Base-by-base conservation (phyloP, 257 asterid species). In the Knoxia roxburghii region DNA sequence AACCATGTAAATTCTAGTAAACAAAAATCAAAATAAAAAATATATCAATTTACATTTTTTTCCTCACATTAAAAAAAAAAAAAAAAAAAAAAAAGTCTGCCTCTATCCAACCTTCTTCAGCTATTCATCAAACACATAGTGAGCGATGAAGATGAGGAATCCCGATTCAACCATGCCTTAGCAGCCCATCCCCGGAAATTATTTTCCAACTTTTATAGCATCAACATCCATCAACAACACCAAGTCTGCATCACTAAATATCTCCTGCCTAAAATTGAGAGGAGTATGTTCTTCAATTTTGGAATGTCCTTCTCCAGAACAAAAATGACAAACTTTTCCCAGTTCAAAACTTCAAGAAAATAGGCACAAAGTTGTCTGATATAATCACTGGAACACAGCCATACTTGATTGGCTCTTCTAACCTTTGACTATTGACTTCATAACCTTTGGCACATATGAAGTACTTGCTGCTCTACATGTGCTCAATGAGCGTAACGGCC, bases 381-480 rank as follows among this genome's bases (percentile, higher is more conserved):
- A 89, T 78, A 70, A 89, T 89, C 51, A 87, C 94, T 0, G 97
- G 94, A 46, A 89, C 94, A 40, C 97, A 89, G 51, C 78, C 89
- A 27, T 84, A 74, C 71, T 79, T 81, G 45, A 89, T 85, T 45
- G 97, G 85, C 78, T 89, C 97, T 13, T 85, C 79, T 0, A 89
- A 83, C 65, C 97, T 72, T 24, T 95, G 97, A 26, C 89, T 89
- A 72, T 82, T 79, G 68, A 86, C 84, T 68, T 84, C 95, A 54
- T 81, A 87, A 6, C 97, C 97, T 75, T 80, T 84, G 14, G 95
- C 89, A 37, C 94, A 82, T 39, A 89, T 73, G 83, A 94, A 89
- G 72, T 84, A 89, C 33, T 81, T 89, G 83, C 91, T 89, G 81
- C 81, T 84, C 78, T 74, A 84, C 97, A 89, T 87, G 85, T 84